Conservation (phyloP, 2,329 filamentous ascomycete species). For the Colletotrichum spinosum region DNA sequence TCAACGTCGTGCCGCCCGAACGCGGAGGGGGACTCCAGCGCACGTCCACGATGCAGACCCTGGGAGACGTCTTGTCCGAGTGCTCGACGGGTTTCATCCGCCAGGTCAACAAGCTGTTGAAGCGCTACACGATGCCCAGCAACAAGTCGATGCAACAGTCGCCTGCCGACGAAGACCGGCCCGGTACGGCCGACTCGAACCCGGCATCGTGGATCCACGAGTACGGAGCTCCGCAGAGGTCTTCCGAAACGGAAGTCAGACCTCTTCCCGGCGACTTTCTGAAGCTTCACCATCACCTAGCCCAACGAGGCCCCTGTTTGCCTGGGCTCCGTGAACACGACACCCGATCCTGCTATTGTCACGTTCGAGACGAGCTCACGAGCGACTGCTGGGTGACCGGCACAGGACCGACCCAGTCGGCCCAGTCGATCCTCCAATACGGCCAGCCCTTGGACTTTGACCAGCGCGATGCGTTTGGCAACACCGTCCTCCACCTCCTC, state of each 20-base stretch:
- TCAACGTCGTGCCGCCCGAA: constrained; percentile 15
- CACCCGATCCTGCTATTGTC: constrained; percentile 45
- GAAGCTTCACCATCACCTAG: constrained; percentile 43
- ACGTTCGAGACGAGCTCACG: constrained; percentile 40
- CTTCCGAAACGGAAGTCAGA: constrained; percentile 35
- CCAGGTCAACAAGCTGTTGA: constrained; percentile 53
- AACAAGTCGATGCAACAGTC: constrained; percentile 40
- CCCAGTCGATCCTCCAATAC: constrained; percentile 18
- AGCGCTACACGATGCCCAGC: constrained; percentile 50
- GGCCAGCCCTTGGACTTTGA: constrained; percentile 18
- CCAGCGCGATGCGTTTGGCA: constrained; percentile 56
- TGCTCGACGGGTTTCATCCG: constrained; percentile 49
- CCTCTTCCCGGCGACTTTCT: constrained; percentile 64
- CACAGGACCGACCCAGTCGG: constrained; percentile 40
- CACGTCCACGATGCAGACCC: constrained; percentile 51
- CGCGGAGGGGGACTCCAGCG: constrained; percentile 47
- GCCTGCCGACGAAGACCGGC: constrained; percentile 40
- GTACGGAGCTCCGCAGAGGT: constrained; percentile 40
- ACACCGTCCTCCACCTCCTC: constrained; percentile 60
- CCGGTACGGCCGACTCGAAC: constrained; percentile 31
- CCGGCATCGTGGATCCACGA: constrained; percentile 46
- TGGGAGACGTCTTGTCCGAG: constrained; percentile 47
- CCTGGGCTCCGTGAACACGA: constrained; percentile 41
- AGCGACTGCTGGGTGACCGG: constrained; percentile 46
- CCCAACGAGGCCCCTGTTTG: constrained; percentile 38